phyloP scores from a whole-genome alignment of 2,329 filamentous ascomycete genomes.

The Colletotrichum sp. region DNA sequence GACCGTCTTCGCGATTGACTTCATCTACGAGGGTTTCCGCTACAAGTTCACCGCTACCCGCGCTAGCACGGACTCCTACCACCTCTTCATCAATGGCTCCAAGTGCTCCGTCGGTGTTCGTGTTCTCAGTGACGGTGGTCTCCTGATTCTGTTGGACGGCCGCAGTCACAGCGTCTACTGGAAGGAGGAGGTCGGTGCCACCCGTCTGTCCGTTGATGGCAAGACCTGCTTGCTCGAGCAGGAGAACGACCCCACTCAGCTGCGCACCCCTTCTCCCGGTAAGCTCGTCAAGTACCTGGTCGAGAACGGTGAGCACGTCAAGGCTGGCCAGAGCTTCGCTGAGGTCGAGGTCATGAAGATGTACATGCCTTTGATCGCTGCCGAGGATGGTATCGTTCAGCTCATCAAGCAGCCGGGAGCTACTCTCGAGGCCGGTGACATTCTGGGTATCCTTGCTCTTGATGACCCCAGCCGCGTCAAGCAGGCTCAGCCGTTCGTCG shows the following conservation, averaged over 20 bases:
- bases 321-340: slow-evolving; percentile 89
- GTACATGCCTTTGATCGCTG: slow-evolving; percentile 98
- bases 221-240: slow-evolving; percentile 98
- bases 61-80: slow-evolving; percentile 92
- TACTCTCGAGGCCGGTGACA: slow-evolving; percentile 97
- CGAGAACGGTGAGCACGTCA: slow-evolving; percentile 92
- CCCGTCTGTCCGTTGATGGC: slow-evolving; percentile 93
- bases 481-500: slow-evolving; percentile 92
- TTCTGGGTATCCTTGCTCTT: slow-evolving; percentile 93
- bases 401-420: slow-evolving; percentile 99
- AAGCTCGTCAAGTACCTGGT: slow-evolving; percentile 98
- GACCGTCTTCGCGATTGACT: slow-evolving; percentile 97
- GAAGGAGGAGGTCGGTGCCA: slow-evolving; percentile 98
- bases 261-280: slow-evolving; percentile 91
- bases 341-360: slow-evolving; percentile 99
- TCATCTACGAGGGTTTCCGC: slow-evolving; percentile 95
- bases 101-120: slow-evolving; percentile 94
- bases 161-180: slow-evolving; percentile 99
- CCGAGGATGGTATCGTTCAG: slow-evolving; percentile 95
- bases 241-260: slow-evolving; percentile 97
- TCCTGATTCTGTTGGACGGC: slow-evolving; percentile 87
- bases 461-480: slow-evolving; percentile 97
- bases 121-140: slow-evolving; percentile 89
- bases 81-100: slow-evolving; percentile 98
- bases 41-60: slow-evolving; percentile 99